Base-by-base conservation (phyloP, 192 early-diverging fungal genomes). In the Coemansia sp. region DNA sequence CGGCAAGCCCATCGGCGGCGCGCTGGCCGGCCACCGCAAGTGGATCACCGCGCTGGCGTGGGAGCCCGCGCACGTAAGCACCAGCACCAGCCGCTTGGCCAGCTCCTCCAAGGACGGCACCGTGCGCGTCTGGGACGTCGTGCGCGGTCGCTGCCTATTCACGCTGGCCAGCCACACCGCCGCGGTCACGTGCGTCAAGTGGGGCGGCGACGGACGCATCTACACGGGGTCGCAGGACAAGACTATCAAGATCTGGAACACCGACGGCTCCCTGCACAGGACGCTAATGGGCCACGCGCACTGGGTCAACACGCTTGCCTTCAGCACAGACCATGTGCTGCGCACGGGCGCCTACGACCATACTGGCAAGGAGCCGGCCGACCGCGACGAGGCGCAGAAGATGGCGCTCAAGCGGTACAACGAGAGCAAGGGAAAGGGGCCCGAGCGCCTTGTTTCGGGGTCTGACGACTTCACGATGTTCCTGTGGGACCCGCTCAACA, bases 391-490 rank as follows among this genome's bases (percentile, higher is more conserved):
- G 67, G 91, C 92, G 4, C 84, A 91, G 66, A 75, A 76, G 36
- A 84, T 85, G 40, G 97, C 97, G 8, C 72, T 90, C 5, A 77
- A 87, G 66, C 87, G 97, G 65, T 99, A 96, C 83, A 84, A 90
- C 40, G 79, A 76, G 36, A 83, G 84, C 15, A 91, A 85, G 63
- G 91, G 87, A 15, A 78, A 80, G 41, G 85, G 85, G 21, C 85
- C 87, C 15, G 97, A 96, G 71, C 78, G 93, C 21, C 77, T 99
- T 13, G 94, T 95, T 7, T 95, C 93, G 6, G 94, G 95, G 18
- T 96, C 94, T 15, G 96, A 98, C 77, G 97, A 99, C 83, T 97
- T 95, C 66, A 99, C 97, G 68, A 92, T 99, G 86, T 94, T 93
- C 68, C 82, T 98, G 66, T 99, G 97, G 97, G 93, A 96, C 59